Base-by-base conservation (phyloP, 306 rosid species). In the Cucumis hystrix region DNA sequence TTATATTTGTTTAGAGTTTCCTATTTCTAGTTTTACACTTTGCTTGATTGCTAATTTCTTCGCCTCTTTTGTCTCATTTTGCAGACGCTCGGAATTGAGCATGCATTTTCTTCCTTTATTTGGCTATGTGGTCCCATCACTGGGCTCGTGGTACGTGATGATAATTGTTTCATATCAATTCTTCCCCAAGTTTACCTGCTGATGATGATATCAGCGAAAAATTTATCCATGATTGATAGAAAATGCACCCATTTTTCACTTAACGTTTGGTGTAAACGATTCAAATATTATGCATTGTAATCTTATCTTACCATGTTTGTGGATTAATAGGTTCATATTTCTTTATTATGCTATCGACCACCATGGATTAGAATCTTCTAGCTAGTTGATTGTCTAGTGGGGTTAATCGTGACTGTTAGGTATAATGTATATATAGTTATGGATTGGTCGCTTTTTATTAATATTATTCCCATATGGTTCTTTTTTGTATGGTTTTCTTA, bases 121-220 rank as follows among this genome's bases (percentile, higher is more conserved):
- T 95, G 99, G 99, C 98, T 95, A 39, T 95, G 99, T 81, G 99
- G 99, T 86, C 99, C 99, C 67, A 92, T 95, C 77, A 95, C 99
- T 64, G 99, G 99, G 62, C 99, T 95, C 82, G 97, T 95, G 97
- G 99, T 95, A 89, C 66, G 96, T 86, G 80, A 79, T 68, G 79
- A 51, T 65, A 39, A 45, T 30, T 55, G 11, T 41, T 51, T 76
- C 30, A 51, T 68, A 35, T 64, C 25, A 40, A n/a, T 62, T 74
- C 74, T 63, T 75, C 52, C 17, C 18, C 41, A 59, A 23, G 8
- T 59, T 14, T 7, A 74, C 61, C 62, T 10, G 28, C n/a, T n/a
- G 10, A 8, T 65, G 49, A 63, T 63, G 45, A 74, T 75, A 61
- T 57, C 30, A 17, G 8, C 76, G 28, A 77, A 47, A 77, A 37